Conservation (phyloP, 352 stramenopile genomes). For the Phytophthora fragariaefolia region DNA sequence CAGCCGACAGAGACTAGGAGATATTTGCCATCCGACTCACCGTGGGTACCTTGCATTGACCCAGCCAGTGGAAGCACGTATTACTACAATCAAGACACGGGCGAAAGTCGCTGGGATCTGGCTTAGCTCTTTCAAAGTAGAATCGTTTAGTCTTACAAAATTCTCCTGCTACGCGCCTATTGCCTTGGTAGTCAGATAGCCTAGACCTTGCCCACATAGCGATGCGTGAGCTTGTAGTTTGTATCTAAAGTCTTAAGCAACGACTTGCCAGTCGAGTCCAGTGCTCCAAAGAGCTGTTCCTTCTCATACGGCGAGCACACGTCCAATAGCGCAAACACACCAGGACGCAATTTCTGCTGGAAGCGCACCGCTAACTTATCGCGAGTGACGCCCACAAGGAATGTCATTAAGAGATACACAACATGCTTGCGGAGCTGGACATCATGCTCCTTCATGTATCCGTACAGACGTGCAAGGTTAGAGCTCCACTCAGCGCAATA, state of each 20-base stretch:
- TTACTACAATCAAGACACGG: conserved; percentile 79
- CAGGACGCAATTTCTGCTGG: conserved; percentile 74
- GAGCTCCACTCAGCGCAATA: conserved; percentile 71
- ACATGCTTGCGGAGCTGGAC: conserved; percentile 85
- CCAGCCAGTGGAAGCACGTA: conserved; percentile 57
- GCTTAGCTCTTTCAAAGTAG: conserved; percentile 24
- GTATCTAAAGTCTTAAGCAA: conserved; percentile 87
- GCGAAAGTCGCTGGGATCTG: conserved; percentile 72
- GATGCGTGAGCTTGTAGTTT: conserved; percentile 88
- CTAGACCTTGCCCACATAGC: conserved; percentile 88
- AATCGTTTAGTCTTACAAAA: conserved; percentile 39
- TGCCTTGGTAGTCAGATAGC: conserved; percentile 13
- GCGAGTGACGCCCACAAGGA: conserved; percentile 64
- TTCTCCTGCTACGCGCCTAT: conserved; percentile 20
- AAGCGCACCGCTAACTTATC: conserved; percentile 62
- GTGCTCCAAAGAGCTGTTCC: conserved; percentile 82
- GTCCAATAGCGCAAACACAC: conserved; percentile 81
- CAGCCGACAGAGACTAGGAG: conserved; percentile 17
- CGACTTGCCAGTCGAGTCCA: conserved; percentile 85
- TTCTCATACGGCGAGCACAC: conserved; percentile 88
- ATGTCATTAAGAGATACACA: conserved; percentile 81
- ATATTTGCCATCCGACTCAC: conserved; percentile 9
- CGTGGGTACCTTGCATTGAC: conserved; percentile 75
- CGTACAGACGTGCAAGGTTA: conserved; percentile 87
- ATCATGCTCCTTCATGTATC: conserved; percentile 88